phyloP scores from a whole-genome alignment of 2,329 filamentous ascomycete genomes.

The Cadophora luteo-olivacea region DNA sequence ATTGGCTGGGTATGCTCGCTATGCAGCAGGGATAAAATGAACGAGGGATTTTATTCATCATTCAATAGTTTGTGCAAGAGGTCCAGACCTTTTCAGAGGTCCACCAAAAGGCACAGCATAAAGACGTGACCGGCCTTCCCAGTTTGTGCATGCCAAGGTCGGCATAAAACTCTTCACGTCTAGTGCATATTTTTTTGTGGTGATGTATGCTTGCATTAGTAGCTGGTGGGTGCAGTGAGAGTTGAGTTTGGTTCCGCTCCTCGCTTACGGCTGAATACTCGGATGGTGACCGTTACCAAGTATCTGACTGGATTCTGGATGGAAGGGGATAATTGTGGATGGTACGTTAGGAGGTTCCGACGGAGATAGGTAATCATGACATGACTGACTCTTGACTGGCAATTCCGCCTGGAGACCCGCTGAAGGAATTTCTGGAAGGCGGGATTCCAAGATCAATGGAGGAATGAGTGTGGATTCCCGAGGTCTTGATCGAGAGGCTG shows the following conservation, averaged over 20 bases:
- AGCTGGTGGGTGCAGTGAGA: too few relatives aligned
- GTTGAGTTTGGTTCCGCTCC: not conserved
- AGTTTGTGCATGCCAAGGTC: slow-evolving; percentile 11
- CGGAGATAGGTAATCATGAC: not conserved
- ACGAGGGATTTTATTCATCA: not conserved
- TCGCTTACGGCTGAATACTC: not conserved
- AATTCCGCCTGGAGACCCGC: not conserved
- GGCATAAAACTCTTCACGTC: slow-evolving; percentile 11
- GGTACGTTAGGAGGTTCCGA: not conserved
- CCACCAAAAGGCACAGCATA: not conserved
- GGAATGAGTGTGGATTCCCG: not conserved
- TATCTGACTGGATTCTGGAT: not conserved
- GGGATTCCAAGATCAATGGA: not conserved
- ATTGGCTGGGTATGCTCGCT: not conserved
- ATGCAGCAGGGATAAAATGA: not conserved
- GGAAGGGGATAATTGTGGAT: not conserved
- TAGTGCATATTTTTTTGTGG: not conserved
- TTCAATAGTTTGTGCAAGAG: slow-evolving; percentile 12
- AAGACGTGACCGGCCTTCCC: not conserved
- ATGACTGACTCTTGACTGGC: not conserved
- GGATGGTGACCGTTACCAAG: not conserved
- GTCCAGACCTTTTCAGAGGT: not conserved
- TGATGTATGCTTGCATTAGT: too few relatives aligned
- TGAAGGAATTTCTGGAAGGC: not conserved
- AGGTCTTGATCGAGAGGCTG: not conserved